phyloP scores from a whole-genome alignment of 352 stramenopile genomes.

The Globisporangium spinosum region DNA sequence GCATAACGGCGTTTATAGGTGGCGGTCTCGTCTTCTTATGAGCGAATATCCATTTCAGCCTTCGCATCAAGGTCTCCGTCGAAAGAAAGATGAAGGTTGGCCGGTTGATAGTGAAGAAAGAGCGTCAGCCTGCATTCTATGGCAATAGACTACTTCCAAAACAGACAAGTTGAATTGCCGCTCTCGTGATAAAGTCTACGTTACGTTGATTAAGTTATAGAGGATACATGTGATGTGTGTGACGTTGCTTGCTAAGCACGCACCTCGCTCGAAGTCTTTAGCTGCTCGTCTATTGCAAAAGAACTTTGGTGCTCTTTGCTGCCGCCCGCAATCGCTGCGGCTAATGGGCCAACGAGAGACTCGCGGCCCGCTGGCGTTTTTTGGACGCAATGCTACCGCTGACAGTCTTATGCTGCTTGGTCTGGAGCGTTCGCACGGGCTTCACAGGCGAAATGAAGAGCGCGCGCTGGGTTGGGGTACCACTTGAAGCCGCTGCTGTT shows the following conservation, averaged over 20 bases:
- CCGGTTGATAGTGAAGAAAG: background rate
- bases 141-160: background rate
- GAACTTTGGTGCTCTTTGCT: background rate
- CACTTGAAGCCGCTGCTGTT: background rate
- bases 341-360: slow-evolving; percentile 13
- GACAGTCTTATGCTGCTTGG: background rate
- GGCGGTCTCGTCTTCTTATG: no score
- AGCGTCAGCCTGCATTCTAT: background rate
- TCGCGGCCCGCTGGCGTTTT: slow-evolving; percentile 14
- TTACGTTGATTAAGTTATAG: slow-evolving; percentile 5
- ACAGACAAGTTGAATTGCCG: background rate
- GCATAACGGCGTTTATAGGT: no score
- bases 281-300: background rate
- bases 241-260: background rate
- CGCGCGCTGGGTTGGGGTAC: background rate
- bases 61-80: background rate
- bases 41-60: no score
- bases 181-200: background rate
- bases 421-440: background rate
- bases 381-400: background rate
- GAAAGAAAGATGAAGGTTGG: background rate
- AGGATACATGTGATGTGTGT: background rate
- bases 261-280: background rate
- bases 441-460: slow-evolving; percentile 4
- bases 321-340: background rate